Base-by-base conservation (phyloP, 1,284 basidiomycete genomes). In the Pseudomicrostroma phylloplanum region DNA sequence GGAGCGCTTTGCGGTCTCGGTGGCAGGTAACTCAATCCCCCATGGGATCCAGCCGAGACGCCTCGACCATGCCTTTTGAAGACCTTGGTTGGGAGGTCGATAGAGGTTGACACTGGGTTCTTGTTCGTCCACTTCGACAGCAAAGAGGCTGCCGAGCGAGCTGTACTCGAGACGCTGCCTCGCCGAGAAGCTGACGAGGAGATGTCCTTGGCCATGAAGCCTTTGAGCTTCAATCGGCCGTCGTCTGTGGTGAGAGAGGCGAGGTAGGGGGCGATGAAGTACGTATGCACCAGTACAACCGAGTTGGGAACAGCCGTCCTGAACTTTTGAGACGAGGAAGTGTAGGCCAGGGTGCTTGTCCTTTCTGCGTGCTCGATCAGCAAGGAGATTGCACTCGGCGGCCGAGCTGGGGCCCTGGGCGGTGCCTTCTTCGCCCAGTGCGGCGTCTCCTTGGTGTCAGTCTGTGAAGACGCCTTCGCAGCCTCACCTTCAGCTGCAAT, bases 211-310 rank as follows among this genome's bases (percentile, higher is more conserved):
- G 39, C 58, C 6, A 11, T 25, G 6, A 21, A n/a, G 39, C 21
- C 51, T n/a, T 25, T 12, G 13, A 15, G 13, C 21, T 17, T 25
- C 48, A 36, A 19, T 25, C 26, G 63, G 62, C 8, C 61, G 57
- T 23, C 64, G 55, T 23, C 60, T 25, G 53, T 71, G 63, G 58
- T 67, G 61, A 11, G 65, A 54, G 15, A 63, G 21, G 66, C 67
- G n/a, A 68, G 41, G 57, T 73, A 74, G 4, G 72, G 72, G 0
- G 71, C 70, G 58, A 74, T 63, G 51, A 74, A 74, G 62, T 74
- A 74, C 15, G 72, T 74, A 49, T 73, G 71, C 13, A 72, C 61
- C 21, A 73, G 61, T 1, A 73, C 56, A 23, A 64, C 55, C n/a
- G 62, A 42, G 25, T 30, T 39, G 0, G 70, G 69, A 9, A 64